Evolutionary conservation across 2,329 filamentous ascomycete genomes (phyloP).

Genomic region (Fusarium floridanum): DNA sequence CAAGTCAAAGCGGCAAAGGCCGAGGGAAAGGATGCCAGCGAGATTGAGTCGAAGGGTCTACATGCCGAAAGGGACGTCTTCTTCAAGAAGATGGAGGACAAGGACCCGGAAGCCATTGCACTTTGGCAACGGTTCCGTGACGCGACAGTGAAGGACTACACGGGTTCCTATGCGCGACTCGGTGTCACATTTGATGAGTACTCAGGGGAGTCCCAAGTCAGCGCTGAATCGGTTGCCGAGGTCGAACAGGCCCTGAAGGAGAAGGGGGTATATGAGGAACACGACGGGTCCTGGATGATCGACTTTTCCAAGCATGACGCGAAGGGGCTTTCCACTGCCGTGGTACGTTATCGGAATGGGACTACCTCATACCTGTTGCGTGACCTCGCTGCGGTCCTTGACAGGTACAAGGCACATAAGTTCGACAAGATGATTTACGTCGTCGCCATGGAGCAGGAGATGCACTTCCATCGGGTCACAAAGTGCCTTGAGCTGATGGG

Average conservation of each 20-base stretch:
- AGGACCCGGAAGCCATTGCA: conserved; percentile 64
- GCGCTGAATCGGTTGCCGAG: conserved; percentile 64
- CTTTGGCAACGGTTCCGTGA: conserved; percentile 69
- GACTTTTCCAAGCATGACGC: conserved; percentile 80
- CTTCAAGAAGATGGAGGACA: conserved; percentile 71
- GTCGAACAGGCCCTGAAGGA: conserved; percentile 71
- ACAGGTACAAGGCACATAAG: conserved; percentile 68
- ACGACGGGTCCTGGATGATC: conserved; percentile 75
- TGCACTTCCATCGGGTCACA: conserved; percentile 80
- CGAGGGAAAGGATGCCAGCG: conserved; percentile 53
- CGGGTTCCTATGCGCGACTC: conserved; percentile 65
- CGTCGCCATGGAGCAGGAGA: conserved; percentile 77
- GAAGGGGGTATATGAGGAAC: conserved; percentile 71
- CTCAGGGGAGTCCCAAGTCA: conserved; percentile 75
- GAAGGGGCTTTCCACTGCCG: conserved; percentile 76
- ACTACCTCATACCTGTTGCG: conserved; percentile 70
- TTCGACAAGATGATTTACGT: conserved; percentile 88
- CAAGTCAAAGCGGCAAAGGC: conserved; percentile 61
- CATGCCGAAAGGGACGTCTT: conserved; percentile 66
- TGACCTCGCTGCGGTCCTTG: conserved; percentile 77
- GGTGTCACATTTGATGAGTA: conserved; percentile 71
- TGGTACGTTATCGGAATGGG: conserved; percentile 70
- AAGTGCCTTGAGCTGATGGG: conserved; percentile 62
- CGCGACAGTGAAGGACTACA: conserved; percentile 66
- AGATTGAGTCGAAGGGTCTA: conserved; percentile 55